phyloP scores from a whole-genome alignment of 1,139 yeast genomes.

The Pneumocystis jirovecii region DNA sequence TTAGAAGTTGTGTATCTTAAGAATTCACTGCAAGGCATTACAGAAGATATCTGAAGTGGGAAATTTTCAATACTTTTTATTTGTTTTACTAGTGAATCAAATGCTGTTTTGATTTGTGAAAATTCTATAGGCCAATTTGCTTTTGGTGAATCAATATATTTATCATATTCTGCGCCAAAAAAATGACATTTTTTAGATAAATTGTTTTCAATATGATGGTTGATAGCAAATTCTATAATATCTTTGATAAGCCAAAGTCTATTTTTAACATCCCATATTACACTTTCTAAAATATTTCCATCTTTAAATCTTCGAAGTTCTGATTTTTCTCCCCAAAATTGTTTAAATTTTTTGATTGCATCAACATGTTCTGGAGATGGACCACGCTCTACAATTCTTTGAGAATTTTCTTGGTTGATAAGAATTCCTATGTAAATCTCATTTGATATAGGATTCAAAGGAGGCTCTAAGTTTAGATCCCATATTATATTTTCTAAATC shows the following conservation, averaged over 20 bases:
- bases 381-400: constrained; percentile 71
- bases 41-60: constrained; percentile 58
- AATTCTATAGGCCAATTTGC: constrained; percentile 11
- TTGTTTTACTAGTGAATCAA: constrained; percentile 6
- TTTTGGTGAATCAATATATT: constrained; percentile 14
- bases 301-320: constrained; percentile 76
- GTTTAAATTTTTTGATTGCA: constrained; percentile 48
- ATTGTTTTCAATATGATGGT: constrained; percentile 41
- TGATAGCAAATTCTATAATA: constrained; percentile 48
- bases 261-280: constrained; percentile 47
- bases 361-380: constrained; percentile 47
- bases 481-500: constrained; percentile 24
- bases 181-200: constrained; percentile 14
- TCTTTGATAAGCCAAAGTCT: constrained; percentile 48
- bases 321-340: constrained; percentile 80
- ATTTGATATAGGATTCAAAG: constrained; percentile 23
- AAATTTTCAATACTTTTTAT: constrained; percentile 33
- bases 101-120: constrained; percentile 7
- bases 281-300: constrained; percentile 78
- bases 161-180: constrained; percentile 3
- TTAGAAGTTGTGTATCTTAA: constrained; percentile 47
- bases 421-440: constrained; percentile 43
- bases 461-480: constrained; percentile 38
- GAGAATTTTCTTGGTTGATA: constrained; percentile 61
- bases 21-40: constrained; percentile 53